phyloP scores from a whole-genome alignment of 352 stramenopile species.

The Phytophthora crassamura region DNA sequence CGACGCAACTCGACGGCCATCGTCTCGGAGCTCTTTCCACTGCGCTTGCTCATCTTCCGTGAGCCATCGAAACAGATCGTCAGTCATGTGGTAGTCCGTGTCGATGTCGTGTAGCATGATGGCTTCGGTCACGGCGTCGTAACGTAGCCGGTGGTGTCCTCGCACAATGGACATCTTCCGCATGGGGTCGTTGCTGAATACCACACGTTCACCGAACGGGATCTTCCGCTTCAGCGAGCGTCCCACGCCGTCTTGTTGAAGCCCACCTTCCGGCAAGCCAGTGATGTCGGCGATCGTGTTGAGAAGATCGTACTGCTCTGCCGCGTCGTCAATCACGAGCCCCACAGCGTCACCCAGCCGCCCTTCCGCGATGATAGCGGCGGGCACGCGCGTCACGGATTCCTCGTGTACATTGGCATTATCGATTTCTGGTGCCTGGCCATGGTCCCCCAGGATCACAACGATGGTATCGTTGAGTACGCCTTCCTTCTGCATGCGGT shows the following conservation, averaged over 20 bases:
- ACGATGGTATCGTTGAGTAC: slow-evolving; percentile 71
- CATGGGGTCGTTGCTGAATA: slow-evolving; percentile 65
- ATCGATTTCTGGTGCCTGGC: slow-evolving; percentile 55
- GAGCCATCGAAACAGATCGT: slow-evolving; percentile 50
- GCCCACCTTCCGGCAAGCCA: slow-evolving; percentile 50
- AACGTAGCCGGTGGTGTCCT: slow-evolving; percentile 52
- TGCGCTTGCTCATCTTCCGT: slow-evolving; percentile 15
- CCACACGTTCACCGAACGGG: slow-evolving; percentile 27
- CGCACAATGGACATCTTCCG: slow-evolving; percentile 58
- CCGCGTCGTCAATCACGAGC: slow-evolving; percentile 47
- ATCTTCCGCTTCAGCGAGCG: slow-evolving; percentile 59
- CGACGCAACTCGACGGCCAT: slow-evolving; percentile 36
- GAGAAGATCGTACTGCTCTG: slow-evolving; percentile 62
- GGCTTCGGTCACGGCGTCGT: slow-evolving; percentile 41
- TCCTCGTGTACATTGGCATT: slow-evolving; percentile 52
- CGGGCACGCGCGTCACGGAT: slow-evolving; percentile 49
- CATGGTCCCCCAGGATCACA: slow-evolving; percentile 61
- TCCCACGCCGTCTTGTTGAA: slow-evolving; percentile 62
- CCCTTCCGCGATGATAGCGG: slow-evolving; percentile 55
- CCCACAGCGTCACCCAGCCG: slow-evolving; percentile 49
- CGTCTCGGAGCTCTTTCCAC: slow-evolving; percentile 42
- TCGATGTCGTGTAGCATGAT: slow-evolving; percentile 59
- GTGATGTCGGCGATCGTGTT: slow-evolving; percentile 75
- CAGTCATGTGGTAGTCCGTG: slow-evolving; percentile 40
- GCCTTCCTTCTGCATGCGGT: slow-evolving; percentile 47